A percentile compares a stretch with the other conserved stretches of the same genome.
Conservation (phyloP, 2,329 filamentous ascomycete species). For the Phialocephala subalpina region DNA sequence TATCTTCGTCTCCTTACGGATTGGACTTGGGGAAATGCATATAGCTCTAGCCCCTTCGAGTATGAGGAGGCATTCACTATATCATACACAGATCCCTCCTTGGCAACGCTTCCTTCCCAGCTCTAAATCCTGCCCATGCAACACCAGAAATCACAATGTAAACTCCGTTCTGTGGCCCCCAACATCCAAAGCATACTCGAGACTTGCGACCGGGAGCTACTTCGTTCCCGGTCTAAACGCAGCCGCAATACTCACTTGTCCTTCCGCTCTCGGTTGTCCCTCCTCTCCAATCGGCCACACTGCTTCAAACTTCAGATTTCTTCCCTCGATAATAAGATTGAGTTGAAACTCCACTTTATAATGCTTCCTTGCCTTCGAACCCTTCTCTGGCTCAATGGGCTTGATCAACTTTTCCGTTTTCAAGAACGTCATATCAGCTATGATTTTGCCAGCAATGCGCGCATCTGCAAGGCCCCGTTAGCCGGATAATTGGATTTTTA, state of each 20-base stretch:
- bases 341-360: constrained; percentile 1
- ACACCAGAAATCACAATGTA: no score
- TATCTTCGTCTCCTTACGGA: no score
- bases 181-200: not conserved
- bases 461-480: not conserved
- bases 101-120: no score
- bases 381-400: not conserved
- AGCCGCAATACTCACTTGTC: not conserved
- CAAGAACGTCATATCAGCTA: not conserved
- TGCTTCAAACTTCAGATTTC: not conserved
- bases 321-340: not conserved
- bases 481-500: not conserved
- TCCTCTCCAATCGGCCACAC: not conserved
- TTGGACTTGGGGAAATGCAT: no score
- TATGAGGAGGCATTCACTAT: no score
- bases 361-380: not conserved
- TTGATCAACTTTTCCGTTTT: not conserved
- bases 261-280: not conserved
- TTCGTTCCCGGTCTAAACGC: not conserved
- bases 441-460: not conserved
- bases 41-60: no score
- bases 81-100: no score
- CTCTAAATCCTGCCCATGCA: no score
- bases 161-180: no score
- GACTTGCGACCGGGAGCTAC: not conserved